Evolutionary conservation across 768 basidiomycete species (phyloP).

Genomic region (Lyophyllum decastes): DNA sequence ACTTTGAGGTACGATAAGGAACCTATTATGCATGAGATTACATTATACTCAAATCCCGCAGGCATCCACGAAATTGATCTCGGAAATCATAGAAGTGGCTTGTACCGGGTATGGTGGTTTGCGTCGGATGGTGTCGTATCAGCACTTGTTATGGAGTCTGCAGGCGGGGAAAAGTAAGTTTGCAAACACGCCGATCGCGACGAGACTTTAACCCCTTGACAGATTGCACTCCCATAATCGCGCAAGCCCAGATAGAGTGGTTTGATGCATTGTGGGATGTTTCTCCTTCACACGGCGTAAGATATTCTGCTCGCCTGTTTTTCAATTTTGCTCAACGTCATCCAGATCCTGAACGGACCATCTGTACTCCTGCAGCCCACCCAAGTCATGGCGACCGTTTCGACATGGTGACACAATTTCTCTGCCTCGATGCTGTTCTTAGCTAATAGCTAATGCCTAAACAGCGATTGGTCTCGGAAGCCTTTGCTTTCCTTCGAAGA

Average conservation of each 20-base stretch:
- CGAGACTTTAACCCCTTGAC: neutral
- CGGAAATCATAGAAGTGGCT: constrained; percentile 41
- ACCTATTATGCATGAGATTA: too few relatives aligned
- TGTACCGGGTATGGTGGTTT: constrained; percentile 33
- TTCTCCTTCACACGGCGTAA: constrained; percentile 22
- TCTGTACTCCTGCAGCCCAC: constrained; percentile 45
- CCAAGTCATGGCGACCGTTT: constrained; percentile 36
- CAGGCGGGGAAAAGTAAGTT: constrained; percentile 42
- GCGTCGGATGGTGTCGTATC: constrained; percentile 49
- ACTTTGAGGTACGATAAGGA: constrained; percentile 1
- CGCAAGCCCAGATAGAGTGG: constrained; percentile 47
- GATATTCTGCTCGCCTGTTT: neutral
- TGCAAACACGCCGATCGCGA: neutral
- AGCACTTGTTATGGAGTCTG: constrained; percentile 56
- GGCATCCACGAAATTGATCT: neutral
- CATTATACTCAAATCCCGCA: neutral
- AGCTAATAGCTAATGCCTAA: constrained; percentile 7
- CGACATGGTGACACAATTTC: constrained; percentile 39
- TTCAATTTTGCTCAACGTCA: neutral
- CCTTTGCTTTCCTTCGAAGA: constrained; percentile 39
- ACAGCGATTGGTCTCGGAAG: constrained; percentile 43
- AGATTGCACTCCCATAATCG: constrained; percentile 33
- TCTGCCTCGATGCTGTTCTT: constrained; percentile 2
- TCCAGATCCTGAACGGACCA: constrained; percentile 23
- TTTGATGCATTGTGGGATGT: constrained; percentile 50